phyloP scores from a whole-genome alignment of 1,139 yeast species.

The Suhomyces coccinellae region DNA sequence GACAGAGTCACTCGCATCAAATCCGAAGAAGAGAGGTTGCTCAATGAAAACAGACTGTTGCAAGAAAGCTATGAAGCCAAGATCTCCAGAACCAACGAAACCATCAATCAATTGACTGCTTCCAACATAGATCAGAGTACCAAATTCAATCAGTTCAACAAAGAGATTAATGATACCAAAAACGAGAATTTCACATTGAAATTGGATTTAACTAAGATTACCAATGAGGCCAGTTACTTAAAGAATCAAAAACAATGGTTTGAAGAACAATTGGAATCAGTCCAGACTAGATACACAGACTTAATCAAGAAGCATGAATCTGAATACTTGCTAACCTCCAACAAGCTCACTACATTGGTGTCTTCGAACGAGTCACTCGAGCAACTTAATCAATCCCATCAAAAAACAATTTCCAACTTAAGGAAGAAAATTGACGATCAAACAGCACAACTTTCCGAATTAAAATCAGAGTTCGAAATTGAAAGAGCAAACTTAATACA shows the following conservation, averaged over 20 bases:
- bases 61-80: constrained; percentile 43
- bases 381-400: constrained; percentile 17
- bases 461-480: constrained; percentile 28
- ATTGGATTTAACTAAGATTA: constrained; percentile 41
- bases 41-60: constrained; percentile 27
- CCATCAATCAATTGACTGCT: constrained; percentile 50
- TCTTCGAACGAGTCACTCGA: constrained; percentile 29
- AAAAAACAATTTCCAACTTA: constrained; percentile 28
- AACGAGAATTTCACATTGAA: constrained; percentile 44
- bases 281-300: constrained; percentile 41
- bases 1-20: constrained; percentile 13
- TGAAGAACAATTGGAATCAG: constrained; percentile 44
- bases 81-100: constrained; percentile 48
- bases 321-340: constrained; percentile 33
- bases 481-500: constrained; percentile 56
- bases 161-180: constrained; percentile 37
- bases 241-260: constrained; percentile 49
- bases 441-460: constrained; percentile 35
- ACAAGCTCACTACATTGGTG: constrained; percentile 30
- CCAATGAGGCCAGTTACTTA: constrained; percentile 37
- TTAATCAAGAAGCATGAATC: constrained; percentile 42
- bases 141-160: constrained; percentile 37
- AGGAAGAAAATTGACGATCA: constrained; percentile 47
- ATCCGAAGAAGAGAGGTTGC: constrained; percentile 30
- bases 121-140: constrained; percentile 51